Conservation (phyloP, 129 eudicot genomes). For the Lactuca saligna region DNA sequence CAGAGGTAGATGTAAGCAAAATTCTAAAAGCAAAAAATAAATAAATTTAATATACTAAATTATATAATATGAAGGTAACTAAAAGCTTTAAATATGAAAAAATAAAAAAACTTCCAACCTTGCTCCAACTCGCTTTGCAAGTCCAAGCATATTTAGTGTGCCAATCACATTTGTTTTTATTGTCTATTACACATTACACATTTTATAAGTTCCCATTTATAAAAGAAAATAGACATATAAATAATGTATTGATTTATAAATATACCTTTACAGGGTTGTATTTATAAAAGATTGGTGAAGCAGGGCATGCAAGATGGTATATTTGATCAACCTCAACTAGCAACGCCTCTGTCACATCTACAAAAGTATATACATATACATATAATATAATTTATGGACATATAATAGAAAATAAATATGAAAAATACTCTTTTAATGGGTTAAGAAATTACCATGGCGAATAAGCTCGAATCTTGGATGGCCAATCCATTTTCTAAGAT, state of each 20-base stretch:
- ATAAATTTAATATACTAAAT: neutral
- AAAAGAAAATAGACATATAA: no score
- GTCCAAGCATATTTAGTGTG: constrained; percentile 87
- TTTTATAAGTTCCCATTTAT: neutral
- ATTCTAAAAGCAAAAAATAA: constrained; percentile 49
- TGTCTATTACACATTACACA: constrained; percentile 52
- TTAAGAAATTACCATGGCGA: constrained; percentile 66
- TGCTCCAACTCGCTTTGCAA: constrained; percentile 96
- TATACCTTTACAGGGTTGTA: constrained; percentile 90
- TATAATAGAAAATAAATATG: neutral
- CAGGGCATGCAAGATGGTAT: constrained; percentile 95
- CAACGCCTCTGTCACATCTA: constrained; percentile 86
- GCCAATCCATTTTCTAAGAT: constrained; percentile 81
- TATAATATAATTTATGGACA: neutral
- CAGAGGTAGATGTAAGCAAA: constrained; percentile 91
- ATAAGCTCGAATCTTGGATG: constrained; percentile 95
- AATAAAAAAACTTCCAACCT: constrained; percentile 47
- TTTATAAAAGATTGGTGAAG: constrained; percentile 89
- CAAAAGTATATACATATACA: constrained; percentile 10
- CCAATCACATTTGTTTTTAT: constrained; percentile 93
- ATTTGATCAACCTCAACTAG: constrained; percentile 81
- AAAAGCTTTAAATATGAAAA: neutral
- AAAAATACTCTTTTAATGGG: neutral
- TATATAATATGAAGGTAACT: neutral
- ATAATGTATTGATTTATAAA: neutral